phyloP scores from a whole-genome alignment of 306 rosid species.

The Calophaca sinica region DNA sequence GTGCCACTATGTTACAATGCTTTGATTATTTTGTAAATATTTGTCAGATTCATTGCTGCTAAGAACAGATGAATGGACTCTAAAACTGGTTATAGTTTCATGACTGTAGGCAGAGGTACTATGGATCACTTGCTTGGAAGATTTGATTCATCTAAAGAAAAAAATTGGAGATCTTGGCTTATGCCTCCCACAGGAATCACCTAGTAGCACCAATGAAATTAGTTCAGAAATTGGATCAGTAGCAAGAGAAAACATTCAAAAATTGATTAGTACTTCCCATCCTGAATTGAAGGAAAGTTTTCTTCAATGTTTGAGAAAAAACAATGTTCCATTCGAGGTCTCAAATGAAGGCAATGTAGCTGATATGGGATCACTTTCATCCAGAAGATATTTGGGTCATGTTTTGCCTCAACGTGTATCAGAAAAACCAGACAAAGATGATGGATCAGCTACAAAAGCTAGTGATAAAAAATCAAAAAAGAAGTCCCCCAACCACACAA shows the following conservation, averaged over 20 bases:
- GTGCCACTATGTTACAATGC: neutral
- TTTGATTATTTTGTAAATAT: slow-evolving; percentile 30
- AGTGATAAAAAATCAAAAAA: slow-evolving; percentile 16
- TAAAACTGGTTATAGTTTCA: slow-evolving; percentile 49
- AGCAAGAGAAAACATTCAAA: slow-evolving; percentile 54
- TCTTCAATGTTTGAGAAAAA: slow-evolving; percentile 71
- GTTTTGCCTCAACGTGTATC: slow-evolving; percentile 43
- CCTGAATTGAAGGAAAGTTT: slow-evolving; percentile 64
- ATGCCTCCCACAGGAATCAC: slow-evolving; percentile 56
- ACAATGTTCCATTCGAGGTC: slow-evolving; percentile 43
- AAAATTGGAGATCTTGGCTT: slow-evolving; percentile 50
- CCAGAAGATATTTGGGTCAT: slow-evolving; percentile 67
- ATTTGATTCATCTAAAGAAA: slow-evolving; percentile 62
- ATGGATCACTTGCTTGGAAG: slow-evolving; percentile 68
- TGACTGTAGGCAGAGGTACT: slow-evolving; percentile 75
- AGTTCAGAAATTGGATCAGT: slow-evolving; percentile 49
- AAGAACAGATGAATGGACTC: slow-evolving; percentile 35
- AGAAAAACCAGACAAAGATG: too few species aligned
- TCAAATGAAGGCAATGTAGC: slow-evolving; percentile 63
- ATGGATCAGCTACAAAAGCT: slow-evolving; percentile 22
- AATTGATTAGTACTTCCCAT: slow-evolving; percentile 53
- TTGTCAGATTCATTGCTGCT: neutral
- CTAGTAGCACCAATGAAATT: slow-evolving; percentile 44
- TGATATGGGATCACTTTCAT: slow-evolving; percentile 50
- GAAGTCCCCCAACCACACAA: neutral